Base-by-base conservation (phyloP, 352 stramenopile genomes). In the Nannochloropsis limnetica region DNA sequence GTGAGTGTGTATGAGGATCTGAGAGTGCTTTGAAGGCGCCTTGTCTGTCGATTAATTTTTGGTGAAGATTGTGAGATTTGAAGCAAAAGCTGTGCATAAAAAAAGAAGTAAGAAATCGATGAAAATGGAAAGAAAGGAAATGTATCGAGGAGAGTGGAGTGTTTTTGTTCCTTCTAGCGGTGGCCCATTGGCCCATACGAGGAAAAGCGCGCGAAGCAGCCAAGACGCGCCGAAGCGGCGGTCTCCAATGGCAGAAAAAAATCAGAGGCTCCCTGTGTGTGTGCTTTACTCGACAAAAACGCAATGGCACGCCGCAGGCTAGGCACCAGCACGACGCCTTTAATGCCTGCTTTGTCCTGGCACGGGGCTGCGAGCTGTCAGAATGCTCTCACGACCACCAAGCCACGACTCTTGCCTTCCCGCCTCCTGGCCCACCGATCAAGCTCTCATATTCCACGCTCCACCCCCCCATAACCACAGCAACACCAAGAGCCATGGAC, bases 401-500 rank as follows among this genome's bases (percentile, higher is more conserved):
- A 49, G 37, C 17, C 37, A 3, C 37, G 17, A 49, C 37, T 49
- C 37, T 49, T 49, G 37, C 37, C 37, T 20, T 49, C 37, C 37
- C 11, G 37, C 37, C 17, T 49, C 37, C n/a, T 20, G n/a, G 11
- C 44, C 44, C 61, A 74, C 61, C 3, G 14, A 74, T 28, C 25
- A 25, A 31, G 15, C n/a, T 68, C 54, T 74, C 61, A 25, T 20
- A 8, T 29, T 74, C 11, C 61, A 74, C 22, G 8, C 3, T 74
- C 61, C n/a, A 9, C 22, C 3, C 61, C 37, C 37, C 11, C 37
- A 49, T 6, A 49, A 49, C 37, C 37, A 49, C 37, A 49, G 1
- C 37, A 15, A 74, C 61, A 74, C 61, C n/a, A 74, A 29, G 2
- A 29, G n/a, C 61, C 5, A 74, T 74, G 61, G 61, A 74, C 61